Evolutionary conservation across 345 rosid genomes (phyloP).

Genomic region (Salix viminalis): DNA sequence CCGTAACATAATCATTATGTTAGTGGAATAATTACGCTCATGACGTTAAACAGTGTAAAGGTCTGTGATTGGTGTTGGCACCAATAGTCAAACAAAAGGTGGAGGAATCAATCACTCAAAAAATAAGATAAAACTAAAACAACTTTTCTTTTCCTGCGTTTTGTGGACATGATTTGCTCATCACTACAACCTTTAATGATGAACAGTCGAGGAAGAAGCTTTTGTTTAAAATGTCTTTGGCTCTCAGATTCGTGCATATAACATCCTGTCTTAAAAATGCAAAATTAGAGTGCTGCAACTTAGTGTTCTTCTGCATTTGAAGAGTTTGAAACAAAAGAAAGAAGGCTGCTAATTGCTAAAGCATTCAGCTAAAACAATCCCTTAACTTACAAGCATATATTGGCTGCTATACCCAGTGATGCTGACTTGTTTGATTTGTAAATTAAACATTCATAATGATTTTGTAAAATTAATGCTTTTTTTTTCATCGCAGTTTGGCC

Average conservation of each 20-base stretch:
- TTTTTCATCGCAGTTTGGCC: background rate
- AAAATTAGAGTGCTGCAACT: background rate
- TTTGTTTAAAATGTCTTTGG: background rate
- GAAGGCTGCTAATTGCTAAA: no score
- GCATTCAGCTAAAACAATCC: background rate
- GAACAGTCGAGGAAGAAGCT: background rate
- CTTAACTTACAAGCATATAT: no score
- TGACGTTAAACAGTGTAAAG: constrained; percentile 11
- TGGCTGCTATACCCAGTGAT: background rate
- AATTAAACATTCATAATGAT: no score
- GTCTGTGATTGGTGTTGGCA: background rate
- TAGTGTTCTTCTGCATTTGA: background rate
- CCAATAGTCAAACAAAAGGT: constrained; percentile 6
- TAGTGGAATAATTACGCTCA: constrained; percentile 11
- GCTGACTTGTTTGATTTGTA: background rate
- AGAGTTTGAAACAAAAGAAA: background rate
- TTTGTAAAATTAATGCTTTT: no score
- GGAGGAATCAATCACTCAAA: background rate
- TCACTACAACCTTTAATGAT: constrained; percentile 2
- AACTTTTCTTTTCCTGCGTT: constrained; percentile 4
- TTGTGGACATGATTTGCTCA: constrained; percentile 6
- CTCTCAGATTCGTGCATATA: background rate
- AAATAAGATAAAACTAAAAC: background rate
- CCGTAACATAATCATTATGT: constrained; percentile 23
- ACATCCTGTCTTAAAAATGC: background rate